These are phyloP conservation scores for Sarocladiaceae sp. DNA, from an alignment of 2,329 filamentous ascomycete species.

Conservation along the genomic window DNA sequence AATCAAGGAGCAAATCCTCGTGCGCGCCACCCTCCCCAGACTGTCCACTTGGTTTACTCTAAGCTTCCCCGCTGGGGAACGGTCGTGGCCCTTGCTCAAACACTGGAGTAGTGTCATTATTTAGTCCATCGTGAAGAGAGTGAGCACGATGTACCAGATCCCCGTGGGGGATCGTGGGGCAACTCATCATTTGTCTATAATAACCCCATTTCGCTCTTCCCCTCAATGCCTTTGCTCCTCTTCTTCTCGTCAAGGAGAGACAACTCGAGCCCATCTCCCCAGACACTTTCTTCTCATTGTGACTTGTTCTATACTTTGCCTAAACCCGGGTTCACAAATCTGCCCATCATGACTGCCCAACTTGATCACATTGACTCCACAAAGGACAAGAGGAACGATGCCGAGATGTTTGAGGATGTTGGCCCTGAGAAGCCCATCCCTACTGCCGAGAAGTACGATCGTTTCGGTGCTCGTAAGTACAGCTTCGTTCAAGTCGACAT, in stretches of 20 bases:
- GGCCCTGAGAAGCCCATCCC: conserved; percentile 5
- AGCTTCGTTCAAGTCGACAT: not conserved
- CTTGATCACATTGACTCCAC: not conserved
- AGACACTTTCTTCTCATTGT: not conserved
- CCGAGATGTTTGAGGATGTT: conserved; percentile 6
- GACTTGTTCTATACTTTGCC: not conserved
- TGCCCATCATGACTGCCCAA: not conserved
- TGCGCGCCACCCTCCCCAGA: too few species aligned
- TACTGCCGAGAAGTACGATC: conserved; percentile 3
- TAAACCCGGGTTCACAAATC: not conserved
- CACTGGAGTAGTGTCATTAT: too few species aligned
- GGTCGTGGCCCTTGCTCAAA: not conserved
- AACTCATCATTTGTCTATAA: not conserved
- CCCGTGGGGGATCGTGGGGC: not conserved
- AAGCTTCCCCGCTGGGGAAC: not conserved
- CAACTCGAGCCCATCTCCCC: not conserved
- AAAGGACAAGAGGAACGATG: not conserved
- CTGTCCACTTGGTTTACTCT: not conserved
- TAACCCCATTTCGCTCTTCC: not conserved
- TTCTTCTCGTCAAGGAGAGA: not conserved
- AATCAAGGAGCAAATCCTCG: too few species aligned
- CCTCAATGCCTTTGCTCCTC: not conserved
- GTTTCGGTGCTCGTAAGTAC: conserved; percentile 8
- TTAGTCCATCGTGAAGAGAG: too few species aligned
- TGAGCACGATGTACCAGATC: not conserved